Evolutionary conservation across 2,329 filamentous ascomycete species (phyloP).

Genomic region (Fusarium veterinarium): DNA sequence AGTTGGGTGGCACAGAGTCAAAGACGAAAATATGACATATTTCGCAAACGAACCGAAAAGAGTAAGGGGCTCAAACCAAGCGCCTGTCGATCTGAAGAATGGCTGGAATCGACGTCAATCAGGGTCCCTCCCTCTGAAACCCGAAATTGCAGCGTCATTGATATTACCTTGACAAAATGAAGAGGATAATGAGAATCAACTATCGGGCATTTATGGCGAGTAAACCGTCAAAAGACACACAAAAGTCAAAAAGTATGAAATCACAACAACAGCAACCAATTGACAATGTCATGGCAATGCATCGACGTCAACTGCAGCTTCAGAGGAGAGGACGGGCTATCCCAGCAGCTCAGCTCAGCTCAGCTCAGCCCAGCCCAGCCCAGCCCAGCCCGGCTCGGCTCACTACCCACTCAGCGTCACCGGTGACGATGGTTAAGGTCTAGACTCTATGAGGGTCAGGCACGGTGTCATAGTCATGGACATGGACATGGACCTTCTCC

Average conservation of each 20-base stretch:
- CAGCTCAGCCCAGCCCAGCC: neutral
- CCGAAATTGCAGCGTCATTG: constrained; percentile 23
- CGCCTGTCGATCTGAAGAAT: constrained; percentile 13
- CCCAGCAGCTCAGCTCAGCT: neutral
- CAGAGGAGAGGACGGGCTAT: neutral
- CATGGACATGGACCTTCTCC: neutral
- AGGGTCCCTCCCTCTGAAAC: constrained; percentile 26
- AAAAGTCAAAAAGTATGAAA: neutral
- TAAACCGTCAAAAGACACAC: neutral
- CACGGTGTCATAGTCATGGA: neutral
- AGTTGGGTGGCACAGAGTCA: neutral
- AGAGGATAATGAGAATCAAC: neutral
- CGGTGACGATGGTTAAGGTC: constrained; percentile 8
- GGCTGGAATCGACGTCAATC: constrained; percentile 17
- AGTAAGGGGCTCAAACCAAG: constrained; percentile 10
- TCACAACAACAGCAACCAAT: neutral
- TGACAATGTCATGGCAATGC: neutral
- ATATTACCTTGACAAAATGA: constrained; percentile 1
- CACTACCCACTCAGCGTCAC: constrained; percentile 15
- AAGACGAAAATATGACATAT: constrained; percentile 4
- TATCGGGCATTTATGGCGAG: too few species aligned
- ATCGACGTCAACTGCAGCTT: neutral
- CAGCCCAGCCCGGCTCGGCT: neutral
- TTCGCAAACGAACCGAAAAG: neutral
- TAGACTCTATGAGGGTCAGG: constrained; percentile 9